These are phyloP conservation scores for Hypomontagnella monticulosa DNA, from an alignment of 495 filamentous ascomycete species.

Conservation along the genomic window DNA sequence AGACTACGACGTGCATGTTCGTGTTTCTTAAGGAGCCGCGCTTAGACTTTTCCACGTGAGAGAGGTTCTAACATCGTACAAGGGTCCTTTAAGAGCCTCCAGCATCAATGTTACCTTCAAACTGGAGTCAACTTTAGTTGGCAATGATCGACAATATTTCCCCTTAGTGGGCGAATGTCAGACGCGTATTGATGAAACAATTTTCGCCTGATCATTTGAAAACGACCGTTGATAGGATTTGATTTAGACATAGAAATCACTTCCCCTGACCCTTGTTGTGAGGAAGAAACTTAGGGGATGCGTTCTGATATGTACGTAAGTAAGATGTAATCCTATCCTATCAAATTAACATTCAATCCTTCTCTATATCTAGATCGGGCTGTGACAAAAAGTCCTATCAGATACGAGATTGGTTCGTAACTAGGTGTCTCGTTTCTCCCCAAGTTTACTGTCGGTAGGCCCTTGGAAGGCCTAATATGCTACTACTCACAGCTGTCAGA, in stretches of 20 bases:
- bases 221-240: background rate
- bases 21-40: constrained; percentile 6
- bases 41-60: constrained; percentile 34
- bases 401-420: no score
- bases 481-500: no score
- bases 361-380: no score
- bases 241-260: background rate
- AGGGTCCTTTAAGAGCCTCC: constrained; percentile 35
- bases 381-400: no score
- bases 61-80: constrained; percentile 17
- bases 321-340: no score
- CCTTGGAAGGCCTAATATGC: no score
- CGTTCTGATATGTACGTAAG: no score
- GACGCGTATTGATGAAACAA: constrained; percentile 36
- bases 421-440: no score
- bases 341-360: no score
- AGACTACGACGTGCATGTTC: background rate
- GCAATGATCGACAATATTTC: constrained; percentile 17
- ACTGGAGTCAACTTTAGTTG: constrained; percentile 16
- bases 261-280: no score
- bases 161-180: constrained; percentile 12
- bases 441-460: no score
- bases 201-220: constrained; percentile 21
- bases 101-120: constrained; percentile 22
- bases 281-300: background rate